These are phyloP conservation scores for Babesia divergens DNA, from an alignment of 169 alveolate genomes.

Conservation along the genomic window DNA sequence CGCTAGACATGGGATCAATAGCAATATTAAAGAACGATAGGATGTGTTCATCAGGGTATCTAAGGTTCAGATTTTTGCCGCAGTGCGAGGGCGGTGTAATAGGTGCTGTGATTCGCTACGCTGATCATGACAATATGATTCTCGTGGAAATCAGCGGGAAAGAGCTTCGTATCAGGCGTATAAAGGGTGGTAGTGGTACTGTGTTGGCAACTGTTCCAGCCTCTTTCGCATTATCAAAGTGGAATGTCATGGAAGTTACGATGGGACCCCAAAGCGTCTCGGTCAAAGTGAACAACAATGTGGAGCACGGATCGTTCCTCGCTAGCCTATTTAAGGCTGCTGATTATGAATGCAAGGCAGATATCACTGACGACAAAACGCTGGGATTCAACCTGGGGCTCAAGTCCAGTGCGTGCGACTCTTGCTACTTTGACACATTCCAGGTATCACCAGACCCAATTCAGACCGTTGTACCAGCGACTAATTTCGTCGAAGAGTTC, in stretches of 20 bases:
- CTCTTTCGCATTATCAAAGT: slow-evolving; percentile 33
- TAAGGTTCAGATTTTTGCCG: slow-evolving; percentile 47
- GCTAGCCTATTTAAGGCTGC: slow-evolving; percentile 14
- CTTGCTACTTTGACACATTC: slow-evolving; percentile 50
- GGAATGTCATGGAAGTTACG: slow-evolving; percentile 65
- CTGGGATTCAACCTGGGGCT: slow-evolving; percentile 36
- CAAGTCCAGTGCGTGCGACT: slow-evolving; percentile 53
- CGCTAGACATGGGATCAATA: slow-evolving; percentile 52
- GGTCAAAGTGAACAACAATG: slow-evolving; percentile 65
- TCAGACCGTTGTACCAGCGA: slow-evolving; percentile 2
- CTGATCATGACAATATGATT: slow-evolving; percentile 56
- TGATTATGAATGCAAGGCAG: slow-evolving; percentile 40
- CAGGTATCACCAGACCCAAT: slow-evolving; percentile 30
- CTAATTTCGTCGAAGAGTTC: slow-evolving; percentile 31
- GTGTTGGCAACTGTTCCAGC: slow-evolving; percentile 53
- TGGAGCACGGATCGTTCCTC: slow-evolving; percentile 47
- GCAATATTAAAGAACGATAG: slow-evolving; percentile 53
- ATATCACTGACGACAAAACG: neutral
- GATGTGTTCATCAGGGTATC: slow-evolving; percentile 18
- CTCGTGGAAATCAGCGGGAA: slow-evolving; percentile 55
- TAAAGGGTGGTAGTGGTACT: slow-evolving; percentile 44
- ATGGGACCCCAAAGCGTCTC: slow-evolving; percentile 25
- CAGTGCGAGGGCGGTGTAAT: slow-evolving; percentile 62
- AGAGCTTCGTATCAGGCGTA: slow-evolving; percentile 57
- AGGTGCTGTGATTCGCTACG: slow-evolving; percentile 56